Base-by-base conservation (phyloP, 176 grass and related monocot genomes). In the Paspalum vaginatum region DNA sequence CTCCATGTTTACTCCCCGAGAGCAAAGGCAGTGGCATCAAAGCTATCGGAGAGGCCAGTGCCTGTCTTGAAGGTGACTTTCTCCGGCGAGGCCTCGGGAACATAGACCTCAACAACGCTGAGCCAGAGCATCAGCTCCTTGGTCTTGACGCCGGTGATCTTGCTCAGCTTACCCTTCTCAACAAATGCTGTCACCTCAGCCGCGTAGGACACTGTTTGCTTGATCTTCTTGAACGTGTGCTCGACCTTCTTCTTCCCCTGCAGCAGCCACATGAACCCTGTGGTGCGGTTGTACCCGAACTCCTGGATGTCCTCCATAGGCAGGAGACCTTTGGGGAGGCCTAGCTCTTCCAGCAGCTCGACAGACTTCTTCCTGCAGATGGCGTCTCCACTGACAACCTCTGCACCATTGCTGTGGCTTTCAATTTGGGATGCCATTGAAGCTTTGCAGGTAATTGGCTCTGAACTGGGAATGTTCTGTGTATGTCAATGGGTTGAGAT, bases 1-100 rank as follows among this genome's bases (percentile, higher is more conserved):
- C 15, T 52, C 50, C 15, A 6, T 52, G 50, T 17, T 52, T 17
- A 52, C 50, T 52, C 50, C 5, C 50, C 50, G 16, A 52, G 50
- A 1, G 50, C 50, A n/a, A n/a, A n/a, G n/a, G n/a, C n/a, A n/a
- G n/a, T n/a, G n/a, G n/a, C n/a, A n/a, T n/a, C n/a, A n/a, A 52
- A 52, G 50, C 50, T 52, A 52, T 52, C 50, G 2, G 50, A 52
- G 15, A 52, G 27, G 6, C 61, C 27, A 15, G 61, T 64, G 61
- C 81, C 72, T 0, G 72, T 84, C 61, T 84, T 76, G 60, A 84
- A 84, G 8, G 81, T 84, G 9, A 84, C 65, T 47, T 58, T 84
- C 13, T 32, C 60, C 0, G 48, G 14, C 0, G 59, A 46, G 2
- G 72, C 38, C 5, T 68, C 62, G 2, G 41, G 21, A 8, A 84